Conservation (phyloP, 1,139 yeast species). For the Yamadazyma oceani region DNA sequence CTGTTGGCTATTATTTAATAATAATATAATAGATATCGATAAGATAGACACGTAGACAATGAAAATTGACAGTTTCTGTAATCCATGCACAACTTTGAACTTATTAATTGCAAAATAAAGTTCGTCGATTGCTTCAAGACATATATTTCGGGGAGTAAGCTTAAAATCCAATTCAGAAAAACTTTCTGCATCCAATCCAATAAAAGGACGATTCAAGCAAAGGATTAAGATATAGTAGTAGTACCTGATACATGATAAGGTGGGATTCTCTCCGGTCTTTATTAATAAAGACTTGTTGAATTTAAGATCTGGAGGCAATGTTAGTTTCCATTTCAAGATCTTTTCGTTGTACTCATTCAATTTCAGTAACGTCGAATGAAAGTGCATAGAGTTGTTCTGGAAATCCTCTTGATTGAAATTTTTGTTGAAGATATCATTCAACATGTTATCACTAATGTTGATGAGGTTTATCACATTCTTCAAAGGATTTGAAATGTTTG, state of each 20-base stretch:
- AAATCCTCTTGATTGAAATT: constrained; percentile 24
- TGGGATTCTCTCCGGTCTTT: constrained; percentile 49
- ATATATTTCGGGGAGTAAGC: constrained; percentile 29
- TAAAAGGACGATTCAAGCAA: constrained; percentile 61
- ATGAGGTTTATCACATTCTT: constrained; percentile 50
- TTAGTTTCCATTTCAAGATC: constrained; percentile 50
- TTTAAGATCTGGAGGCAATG: constrained; percentile 47
- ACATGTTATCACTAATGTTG: constrained; percentile 53
- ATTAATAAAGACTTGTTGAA: constrained; percentile 49
- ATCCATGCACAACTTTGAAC: constrained; percentile 42
- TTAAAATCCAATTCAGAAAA: constrained; percentile 20
- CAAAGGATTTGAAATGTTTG: constrained; percentile 49
- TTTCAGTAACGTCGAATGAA: constrained; percentile 37
- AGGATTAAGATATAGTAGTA: constrained; percentile 57
- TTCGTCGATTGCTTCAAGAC: constrained; percentile 44
- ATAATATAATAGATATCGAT: constrained; percentile 44
- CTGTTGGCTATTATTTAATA: constrained; percentile 32
- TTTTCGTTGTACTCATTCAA: constrained; percentile 46
- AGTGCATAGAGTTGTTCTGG: constrained; percentile 13
- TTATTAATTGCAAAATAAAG: constrained; percentile 37
- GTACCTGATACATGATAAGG: constrained; percentile 53
- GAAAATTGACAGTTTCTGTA: constrained; percentile 43
- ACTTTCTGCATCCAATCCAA: constrained; percentile 21
- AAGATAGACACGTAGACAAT: constrained; percentile 50
- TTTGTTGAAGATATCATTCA: constrained; percentile 51